Percentiles rank a stretch among this genome's conserved stretches.
Evolutionary conservation across 192 early-diverging fungal genomes (phyloP).

Genomic region (Geranomyces michiganensis): DNA sequence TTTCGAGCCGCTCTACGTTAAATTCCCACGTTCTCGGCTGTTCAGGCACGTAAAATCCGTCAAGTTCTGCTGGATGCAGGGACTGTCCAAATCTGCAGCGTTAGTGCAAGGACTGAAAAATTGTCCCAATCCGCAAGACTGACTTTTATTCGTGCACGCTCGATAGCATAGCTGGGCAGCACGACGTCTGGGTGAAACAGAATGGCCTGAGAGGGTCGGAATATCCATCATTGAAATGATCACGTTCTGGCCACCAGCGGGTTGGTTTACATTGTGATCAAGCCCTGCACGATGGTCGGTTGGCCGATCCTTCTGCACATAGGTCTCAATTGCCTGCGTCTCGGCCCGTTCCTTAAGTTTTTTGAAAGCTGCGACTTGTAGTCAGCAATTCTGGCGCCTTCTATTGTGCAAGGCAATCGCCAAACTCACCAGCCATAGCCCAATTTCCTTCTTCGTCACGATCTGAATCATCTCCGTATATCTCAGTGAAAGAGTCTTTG

Average conservation of each 20-base stretch:
- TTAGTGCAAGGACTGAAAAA: not conserved
- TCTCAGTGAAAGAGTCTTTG: constrained; percentile 8
- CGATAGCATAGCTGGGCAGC: not conserved
- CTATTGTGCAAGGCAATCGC: not conserved
- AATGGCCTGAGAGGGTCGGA: not conserved
- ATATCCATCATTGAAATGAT: not conserved
- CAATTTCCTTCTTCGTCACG: constrained; percentile 29
- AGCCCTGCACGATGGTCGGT: too few relatives aligned
- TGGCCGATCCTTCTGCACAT: constrained; percentile 5
- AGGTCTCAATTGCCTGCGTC: constrained; percentile 8
- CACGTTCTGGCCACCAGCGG: too few relatives aligned
- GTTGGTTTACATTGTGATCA: not conserved
- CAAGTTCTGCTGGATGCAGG: not conserved
- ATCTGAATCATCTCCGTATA: constrained; percentile 14
- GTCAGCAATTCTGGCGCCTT: not conserved
- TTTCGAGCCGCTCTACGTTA: constrained; percentile 8
- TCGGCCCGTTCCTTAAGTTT: constrained; percentile 14
- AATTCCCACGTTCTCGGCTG: not conserved
- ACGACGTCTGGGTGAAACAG: constrained; percentile 18
- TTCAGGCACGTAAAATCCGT: constrained; percentile 11
- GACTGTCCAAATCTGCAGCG: not conserved
- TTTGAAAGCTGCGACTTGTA: constrained; percentile 7
- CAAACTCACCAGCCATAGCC: constrained; percentile 17
- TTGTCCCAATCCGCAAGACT: not conserved
- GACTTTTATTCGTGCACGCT: not conserved